Evolutionary conservation across 2,329 filamentous ascomycete species (phyloP), one percentile per base, ranked within the genome.

Genomic region (Botrytis pseudocinerea): DNA sequence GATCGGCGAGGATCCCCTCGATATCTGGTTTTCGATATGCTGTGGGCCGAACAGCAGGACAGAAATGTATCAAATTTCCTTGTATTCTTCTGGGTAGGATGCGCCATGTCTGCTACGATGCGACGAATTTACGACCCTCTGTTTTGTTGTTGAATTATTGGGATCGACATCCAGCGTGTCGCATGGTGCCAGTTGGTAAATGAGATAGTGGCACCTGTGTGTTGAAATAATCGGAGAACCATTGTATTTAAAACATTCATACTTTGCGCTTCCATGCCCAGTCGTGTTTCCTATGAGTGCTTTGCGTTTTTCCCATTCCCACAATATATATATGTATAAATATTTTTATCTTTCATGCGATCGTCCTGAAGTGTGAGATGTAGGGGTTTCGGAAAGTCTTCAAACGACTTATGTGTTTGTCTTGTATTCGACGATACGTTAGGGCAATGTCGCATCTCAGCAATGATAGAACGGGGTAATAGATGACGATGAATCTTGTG

Each of bases 91-190:
- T 73, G 70, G 68, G 70, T 63, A 70, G 70, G 68, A 73, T 66
- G 72, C 72, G 51, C 64, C 73, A 72, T 63, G 65, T 70, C 64
- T 69, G 71, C 74, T 46, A 74, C 71, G 78, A 79, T 65, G 74
- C 76, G 77, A 80, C 76, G 78, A 80, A 70, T 70, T 78, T 77
- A 74, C 42, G 60, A 42, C 60, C 68, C 59, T 69, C 60, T 72
- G 44, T 46, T 54, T 65, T 64, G n/a, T 72, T 68, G 32, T 46
- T 72, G 51, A 38, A 59, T 35, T 38, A 20, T 38, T 35, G 51
- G 20, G 59, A 48, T 54, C 28, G 48, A 68, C 20, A 32, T 68
- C 40, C 28, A 7, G 40, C n/a, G 48, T 68, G 51, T 28, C 60
- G 62, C 12, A 68, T 60, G 62, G 70, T 59, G 64, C 25, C 64